Evolutionary conservation across 768 basidiomycete genomes (phyloP), one percentile per base, ranked within the genome.

Genomic region (Hericium alpestre): DNA sequence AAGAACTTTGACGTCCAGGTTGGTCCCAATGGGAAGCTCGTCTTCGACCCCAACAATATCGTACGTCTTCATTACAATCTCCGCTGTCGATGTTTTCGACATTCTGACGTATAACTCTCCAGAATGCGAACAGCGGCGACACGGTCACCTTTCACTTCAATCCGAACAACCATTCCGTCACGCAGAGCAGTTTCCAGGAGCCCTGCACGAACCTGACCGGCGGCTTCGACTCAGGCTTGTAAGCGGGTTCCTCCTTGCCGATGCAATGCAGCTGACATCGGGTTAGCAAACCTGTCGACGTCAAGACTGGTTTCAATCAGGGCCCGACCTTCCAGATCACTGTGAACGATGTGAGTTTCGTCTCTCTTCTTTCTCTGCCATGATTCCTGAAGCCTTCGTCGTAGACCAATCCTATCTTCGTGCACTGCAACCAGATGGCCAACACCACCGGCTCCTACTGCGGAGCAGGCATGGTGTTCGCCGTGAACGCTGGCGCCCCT

Each of bases 191-290:
- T 2, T 70, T 71, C 58, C 49, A 48, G 4, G n/a, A 43, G 12
- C 70, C 70, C 7, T 71, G 70, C 60, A 18, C 57, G 20, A 50
- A 37, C 2, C 16, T 59, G 3, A 16, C 20, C 1, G 59, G 55
- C 40, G 70, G 69, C 5, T 65, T 71, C 46, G 63, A 68, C 55
- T 58, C 65, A 56, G 66, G 63, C 37, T 71, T 71, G 68, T 69
- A 52, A 50, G 65, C 63, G 13, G 41, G 41, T 16, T 22, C 3
- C 18, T 4, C 4, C 18, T 25, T 9, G n/a, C 1, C 53, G n/a
- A 13, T 37, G 23, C 18, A 12, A 8, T 13, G 25, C 4, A 15
- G 20, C 43, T 49, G 25, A 56, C 20, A 25, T 48, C 32, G 25
- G 22, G 55, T 3, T 52, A 67, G 67, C 63, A 52, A 59, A 46